A percentile compares a stretch with the other conserved stretches of the same genome.
Evolutionary conservation across 2,329 filamentous ascomycete genomes (phyloP).

Genomic region (Verticillium dahliae): DNA sequence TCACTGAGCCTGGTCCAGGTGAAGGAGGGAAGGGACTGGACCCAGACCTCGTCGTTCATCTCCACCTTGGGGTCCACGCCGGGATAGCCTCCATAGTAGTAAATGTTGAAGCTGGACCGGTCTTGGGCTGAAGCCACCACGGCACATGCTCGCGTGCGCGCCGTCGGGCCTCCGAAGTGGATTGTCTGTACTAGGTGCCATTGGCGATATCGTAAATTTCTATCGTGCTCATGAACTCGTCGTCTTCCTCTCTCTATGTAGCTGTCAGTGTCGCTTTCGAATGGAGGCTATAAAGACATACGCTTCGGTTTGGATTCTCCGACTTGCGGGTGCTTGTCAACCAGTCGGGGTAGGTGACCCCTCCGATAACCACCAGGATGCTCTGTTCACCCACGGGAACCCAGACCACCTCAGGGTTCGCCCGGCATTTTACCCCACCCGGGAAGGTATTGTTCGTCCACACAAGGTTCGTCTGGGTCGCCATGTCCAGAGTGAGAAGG

Average conservation of each 20-base stretch:
- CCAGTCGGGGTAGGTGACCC: constrained; percentile 58
- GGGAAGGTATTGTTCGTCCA: no score
- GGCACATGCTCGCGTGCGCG: constrained; percentile 62
- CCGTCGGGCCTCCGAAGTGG: no score
- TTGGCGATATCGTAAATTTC: no score
- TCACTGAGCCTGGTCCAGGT: constrained; percentile 59
- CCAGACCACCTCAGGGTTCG: no score
- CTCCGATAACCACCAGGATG: constrained; percentile 70
- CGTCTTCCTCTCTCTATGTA: no score
- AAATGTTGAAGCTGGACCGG: constrained; percentile 71
- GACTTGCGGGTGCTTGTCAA: constrained; percentile 18
- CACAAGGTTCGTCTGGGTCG: no score
- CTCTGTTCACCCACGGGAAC: constrained; percentile 73
- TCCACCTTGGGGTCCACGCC: constrained; percentile 31
- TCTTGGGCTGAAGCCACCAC: constrained; percentile 67
- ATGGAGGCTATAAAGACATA: constrained; percentile 26
- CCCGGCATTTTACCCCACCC: no score
- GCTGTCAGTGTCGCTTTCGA: no score
- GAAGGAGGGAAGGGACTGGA: constrained; percentile 73
- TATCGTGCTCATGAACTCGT: no score
- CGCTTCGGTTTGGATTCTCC: constrained; percentile 27
- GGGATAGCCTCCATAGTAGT: constrained; percentile 77
- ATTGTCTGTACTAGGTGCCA: no score
- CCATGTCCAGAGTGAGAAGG: constrained; percentile 28
- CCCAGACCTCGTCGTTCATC: constrained; percentile 67